Evolutionary conservation across 208 protist genomes (phyloP), one percentile per base, ranked within the genome.

Genomic region (Trypanosoma boissoni): DNA sequence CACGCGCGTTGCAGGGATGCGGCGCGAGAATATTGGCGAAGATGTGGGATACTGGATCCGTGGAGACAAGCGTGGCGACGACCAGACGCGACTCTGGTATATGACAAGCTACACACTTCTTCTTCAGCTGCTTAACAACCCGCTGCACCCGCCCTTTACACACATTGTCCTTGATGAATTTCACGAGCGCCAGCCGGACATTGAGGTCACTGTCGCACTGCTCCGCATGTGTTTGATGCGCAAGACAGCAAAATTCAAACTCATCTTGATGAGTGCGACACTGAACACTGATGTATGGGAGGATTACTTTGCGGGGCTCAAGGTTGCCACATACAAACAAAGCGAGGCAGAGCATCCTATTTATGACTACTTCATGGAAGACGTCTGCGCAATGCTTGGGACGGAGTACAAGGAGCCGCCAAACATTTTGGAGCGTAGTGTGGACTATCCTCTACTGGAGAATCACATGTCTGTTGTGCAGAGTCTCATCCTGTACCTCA

Each of bases 221-320:
- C 58, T 92, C 10, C 76, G 75, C 29, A 20, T 92, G 5, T 73
- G 63, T 34, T 44, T 80, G 1, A 48, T 64, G 24, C 50, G 41
- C 24, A 21, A 26, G 21, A 70, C 63, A 3, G 42, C 64, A 6
- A 80, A 86, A 20, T 70, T 94, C 73, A 99, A 99, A 71, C 81
- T 99, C 45, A 96, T 99, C 39, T 89, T 99, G 44, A 99, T 98
- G 59, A 99, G 95, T 9, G 98, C 98, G 5, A 92, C 88, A 3
- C 73, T 92, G 51, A 80, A 91, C 48, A 87, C 91, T 21, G 74
- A 79, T 2, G 59, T 70, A 3, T 77, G 91, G 49, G 73, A 82
- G 21, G 58, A 72, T 14, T 95, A 95, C 71, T 92, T 95, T 67
- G 50, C 50, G 0, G 74, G 71, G 3, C 68, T 64, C 50, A 90